These are phyloP conservation scores for Botryosphaeria agaves DNA, from an alignment of 2,329 filamentous ascomycete genomes.

Conservation along the genomic window DNA sequence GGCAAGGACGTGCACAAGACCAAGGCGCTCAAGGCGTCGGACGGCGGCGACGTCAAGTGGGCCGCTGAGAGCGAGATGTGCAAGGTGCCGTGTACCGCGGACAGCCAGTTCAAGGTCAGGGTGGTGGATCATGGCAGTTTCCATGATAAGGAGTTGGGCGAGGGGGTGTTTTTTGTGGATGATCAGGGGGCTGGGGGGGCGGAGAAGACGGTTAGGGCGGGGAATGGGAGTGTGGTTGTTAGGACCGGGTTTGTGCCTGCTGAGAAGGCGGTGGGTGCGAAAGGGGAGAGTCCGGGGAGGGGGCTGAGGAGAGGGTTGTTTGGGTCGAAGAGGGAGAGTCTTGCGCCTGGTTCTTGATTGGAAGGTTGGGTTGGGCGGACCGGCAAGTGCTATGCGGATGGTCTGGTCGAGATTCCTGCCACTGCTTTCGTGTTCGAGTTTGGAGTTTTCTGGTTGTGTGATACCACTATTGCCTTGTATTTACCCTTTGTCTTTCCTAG, in stretches of 20 bases:
- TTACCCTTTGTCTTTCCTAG: no score
- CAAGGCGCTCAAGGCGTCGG: slow-evolving; percentile 63
- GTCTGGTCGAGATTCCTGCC: no score
- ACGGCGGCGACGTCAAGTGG: slow-evolving; percentile 48
- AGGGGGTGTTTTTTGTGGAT: slow-evolving; percentile 80
- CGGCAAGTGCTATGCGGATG: no score
- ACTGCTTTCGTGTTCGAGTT: no score
- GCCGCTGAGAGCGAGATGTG: slow-evolving; percentile 53
- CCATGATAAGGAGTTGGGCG: slow-evolving; percentile 68
- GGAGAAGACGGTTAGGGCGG: slow-evolving; percentile 63
- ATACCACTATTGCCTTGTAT: no score
- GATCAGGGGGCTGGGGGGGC: slow-evolving; percentile 48
- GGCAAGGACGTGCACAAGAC: slow-evolving; percentile 78
- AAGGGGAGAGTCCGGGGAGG: background rate
- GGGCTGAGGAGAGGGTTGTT: background rate
- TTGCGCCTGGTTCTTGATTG: no score
- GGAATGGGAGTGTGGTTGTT: slow-evolving; percentile 52
- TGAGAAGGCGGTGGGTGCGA: slow-evolving; percentile 22
- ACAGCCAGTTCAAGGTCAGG: slow-evolving; percentile 70
- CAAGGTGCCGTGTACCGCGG: slow-evolving; percentile 59
- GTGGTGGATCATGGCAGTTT: slow-evolving; percentile 78
- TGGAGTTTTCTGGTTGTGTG: no score
- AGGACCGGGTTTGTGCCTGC: slow-evolving; percentile 51
- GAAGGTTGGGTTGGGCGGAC: no score
- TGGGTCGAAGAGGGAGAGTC: background rate